Conservation (phyloP, 257 asterid species). For the Sherardia arvensis region DNA sequence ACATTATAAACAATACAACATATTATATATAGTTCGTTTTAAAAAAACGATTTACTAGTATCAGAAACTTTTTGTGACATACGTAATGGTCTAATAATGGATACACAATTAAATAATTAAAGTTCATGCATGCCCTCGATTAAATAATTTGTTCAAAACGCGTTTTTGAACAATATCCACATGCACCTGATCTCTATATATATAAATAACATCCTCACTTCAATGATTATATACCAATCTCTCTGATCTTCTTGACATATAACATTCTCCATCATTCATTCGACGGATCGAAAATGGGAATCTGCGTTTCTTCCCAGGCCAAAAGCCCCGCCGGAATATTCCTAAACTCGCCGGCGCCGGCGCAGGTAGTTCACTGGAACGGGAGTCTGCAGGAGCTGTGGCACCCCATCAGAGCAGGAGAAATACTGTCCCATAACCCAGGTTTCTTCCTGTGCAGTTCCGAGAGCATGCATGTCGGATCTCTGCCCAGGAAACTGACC, state of each 20-base stretch:
- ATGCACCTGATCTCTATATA: not conserved
- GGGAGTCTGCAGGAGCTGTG: slow-evolving; percentile 41
- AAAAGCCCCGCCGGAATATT: slow-evolving; percentile 1
- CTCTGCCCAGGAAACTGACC: slow-evolving; percentile 26
- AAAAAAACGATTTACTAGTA: no score
- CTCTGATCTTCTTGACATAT: not conserved
- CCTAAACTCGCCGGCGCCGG: slow-evolving; percentile 10
- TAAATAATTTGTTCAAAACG: not conserved
- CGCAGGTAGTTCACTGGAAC: slow-evolving; percentile 30
- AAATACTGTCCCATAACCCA: slow-evolving; percentile 32
- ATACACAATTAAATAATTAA: no score
- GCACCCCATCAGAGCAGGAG: slow-evolving; percentile 27
- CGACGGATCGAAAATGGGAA: slow-evolving; percentile 1
- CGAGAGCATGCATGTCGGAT: slow-evolving; percentile 33
- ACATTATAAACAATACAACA: no score
- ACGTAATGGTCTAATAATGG: no score
- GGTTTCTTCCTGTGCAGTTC: slow-evolving; percentile 42
- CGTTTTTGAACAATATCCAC: not conserved
- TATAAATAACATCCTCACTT: not conserved
- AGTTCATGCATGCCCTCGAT: not conserved
- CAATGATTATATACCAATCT: no score
- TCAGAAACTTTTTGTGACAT: no score
- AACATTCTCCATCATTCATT: not conserved
- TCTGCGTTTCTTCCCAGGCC: slow-evolving; percentile 11
- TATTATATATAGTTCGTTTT: no score